These are phyloP conservation scores for Pseudogymnoascus sp. DNA, from an alignment of 2,329 filamentous ascomycete species.

Conservation along the genomic window DNA sequence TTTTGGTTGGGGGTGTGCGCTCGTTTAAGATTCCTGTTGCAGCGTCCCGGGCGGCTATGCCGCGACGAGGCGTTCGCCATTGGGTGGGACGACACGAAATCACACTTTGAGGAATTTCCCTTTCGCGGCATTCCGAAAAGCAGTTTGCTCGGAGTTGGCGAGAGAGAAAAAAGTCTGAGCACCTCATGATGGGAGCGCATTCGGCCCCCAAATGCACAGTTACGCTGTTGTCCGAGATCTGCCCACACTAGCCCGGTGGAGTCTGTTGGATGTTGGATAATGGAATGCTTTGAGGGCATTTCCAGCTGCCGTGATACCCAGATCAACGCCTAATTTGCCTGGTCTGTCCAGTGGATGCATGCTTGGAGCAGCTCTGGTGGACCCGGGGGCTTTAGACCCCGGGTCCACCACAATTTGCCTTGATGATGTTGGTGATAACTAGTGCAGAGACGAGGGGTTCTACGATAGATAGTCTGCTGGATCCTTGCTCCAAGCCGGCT, in stretches of 20 bases:
- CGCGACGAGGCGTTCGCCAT: conserved; percentile 1
- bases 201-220: background rate
- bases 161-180: background rate
- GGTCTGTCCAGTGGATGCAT: background rate
- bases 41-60: conserved; percentile 1
- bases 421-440: conserved; percentile 3
- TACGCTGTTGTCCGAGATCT: background rate
- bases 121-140: background rate
- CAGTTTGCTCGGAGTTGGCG: background rate
- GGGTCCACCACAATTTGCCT: background rate
- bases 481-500: conserved; percentile 4
- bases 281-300: background rate
- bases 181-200: background rate
- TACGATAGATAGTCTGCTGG: background rate
- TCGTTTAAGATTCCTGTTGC: conserved; percentile 4
- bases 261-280: conserved; percentile 7
- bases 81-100: background rate
- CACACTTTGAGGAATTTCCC: background rate
- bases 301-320: background rate
- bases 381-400: background rate
- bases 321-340: background rate
- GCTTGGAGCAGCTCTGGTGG: background rate
- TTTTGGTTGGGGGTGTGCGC: background rate
- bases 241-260: conserved; percentile 2
- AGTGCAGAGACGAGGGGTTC: background rate